Percentiles rank a stretch among this genome's conserved stretches.
phyloP scores from a whole-genome alignment of 2,329 filamentous ascomycete species.

The Torrubiellomyces zombiae region DNA sequence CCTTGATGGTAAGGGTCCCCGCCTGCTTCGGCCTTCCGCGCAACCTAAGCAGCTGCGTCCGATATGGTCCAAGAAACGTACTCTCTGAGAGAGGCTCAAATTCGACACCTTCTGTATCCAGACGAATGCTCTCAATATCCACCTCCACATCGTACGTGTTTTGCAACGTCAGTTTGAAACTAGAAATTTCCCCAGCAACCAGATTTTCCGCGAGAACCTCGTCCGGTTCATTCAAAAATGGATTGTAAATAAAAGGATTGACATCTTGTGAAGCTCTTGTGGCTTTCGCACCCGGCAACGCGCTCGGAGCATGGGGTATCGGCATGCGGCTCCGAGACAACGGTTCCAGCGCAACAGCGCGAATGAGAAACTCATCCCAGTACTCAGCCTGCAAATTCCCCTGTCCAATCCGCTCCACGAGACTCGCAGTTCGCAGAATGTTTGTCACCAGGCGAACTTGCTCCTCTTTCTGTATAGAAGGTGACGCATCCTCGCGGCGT shows the following conservation, averaged over 20 bases:
- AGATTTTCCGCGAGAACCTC: conserved; percentile 50
- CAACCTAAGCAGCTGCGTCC: conserved; percentile 63
- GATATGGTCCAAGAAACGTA: conserved; percentile 61
- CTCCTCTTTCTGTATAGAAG: conserved; percentile 62
- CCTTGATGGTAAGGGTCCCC: conserved; percentile 57
- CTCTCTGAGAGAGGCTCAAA: conserved; percentile 51
- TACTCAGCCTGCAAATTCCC: conserved; percentile 62
- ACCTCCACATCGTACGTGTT: conserved; percentile 91
- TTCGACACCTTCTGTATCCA: conserved; percentile 57
- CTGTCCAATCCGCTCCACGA: conserved; percentile 61
- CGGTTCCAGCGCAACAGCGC: conserved; percentile 55
- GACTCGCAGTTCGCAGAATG: conserved; percentile 64
- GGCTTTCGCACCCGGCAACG: conserved; percentile 32
- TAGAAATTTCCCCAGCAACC: conserved; percentile 61
- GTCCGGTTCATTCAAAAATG: conserved; percentile 57
- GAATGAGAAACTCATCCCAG: conserved; percentile 91
- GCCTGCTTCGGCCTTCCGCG: conserved; percentile 47
- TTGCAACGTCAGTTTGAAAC: conserved; percentile 71
- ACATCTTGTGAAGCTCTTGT: conserved; percentile 40
- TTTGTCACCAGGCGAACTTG: conserved; percentile 73
- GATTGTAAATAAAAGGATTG: conserved; percentile 91
- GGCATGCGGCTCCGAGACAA: conserved; percentile 42
- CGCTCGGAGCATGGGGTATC: conserved; percentile 44
- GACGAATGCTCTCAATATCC: conserved; percentile 64
- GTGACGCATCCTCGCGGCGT: conserved; percentile 50